Evolutionary conservation across 371 early-diverging fungal species (phyloP), one percentile per base, ranked within the genome.

Genomic region (Lichtheimia ramosa): DNA sequence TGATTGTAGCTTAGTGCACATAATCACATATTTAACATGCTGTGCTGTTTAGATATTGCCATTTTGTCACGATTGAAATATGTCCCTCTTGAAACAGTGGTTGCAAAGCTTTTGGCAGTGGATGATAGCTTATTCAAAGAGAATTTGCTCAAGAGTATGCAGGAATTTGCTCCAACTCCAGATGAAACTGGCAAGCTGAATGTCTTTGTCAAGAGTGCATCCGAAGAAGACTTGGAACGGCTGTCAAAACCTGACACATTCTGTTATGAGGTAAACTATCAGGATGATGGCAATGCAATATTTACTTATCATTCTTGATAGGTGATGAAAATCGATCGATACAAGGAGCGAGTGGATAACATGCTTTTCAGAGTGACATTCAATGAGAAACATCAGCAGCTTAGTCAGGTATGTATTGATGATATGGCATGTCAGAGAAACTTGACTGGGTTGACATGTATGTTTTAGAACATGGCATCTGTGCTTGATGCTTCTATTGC

Each of bases 201-300:
- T 3, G 85, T 84, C 12, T 91, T 88, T 72, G 72, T 75, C 10
- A 88, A 86, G 55, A 86, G 88, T 24, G 85, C 83, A 5, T 66
- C 83, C 0, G 84, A 82, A 7, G 86, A 89, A n/a, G 86, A 86
- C 40, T 65, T 83, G 52, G 73, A 77, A 54, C 81, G 77, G 5
- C 73, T 96, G 20, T 84, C 90, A n/a, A 69, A 81, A 23, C 86
- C 96, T 2, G 97, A 96, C 48, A 76, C 82, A 20, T 96, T 96
- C 75, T 85, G 93, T 63, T 75, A 88, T 6, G 93, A 94, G 81
- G 83, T 88, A 73, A 51, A n/a, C 10, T 24, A 43, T 54, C 3
- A 18, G 3, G 25, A 46, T 46, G 46, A 46, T 16, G 34, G 18
- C 16, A 16, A 24, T 2, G 2, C 3, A 5, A 16, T 2, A 46